Conservation (phyloP, 805 yeast genomes). For the Grigorovia humatica region DNA sequence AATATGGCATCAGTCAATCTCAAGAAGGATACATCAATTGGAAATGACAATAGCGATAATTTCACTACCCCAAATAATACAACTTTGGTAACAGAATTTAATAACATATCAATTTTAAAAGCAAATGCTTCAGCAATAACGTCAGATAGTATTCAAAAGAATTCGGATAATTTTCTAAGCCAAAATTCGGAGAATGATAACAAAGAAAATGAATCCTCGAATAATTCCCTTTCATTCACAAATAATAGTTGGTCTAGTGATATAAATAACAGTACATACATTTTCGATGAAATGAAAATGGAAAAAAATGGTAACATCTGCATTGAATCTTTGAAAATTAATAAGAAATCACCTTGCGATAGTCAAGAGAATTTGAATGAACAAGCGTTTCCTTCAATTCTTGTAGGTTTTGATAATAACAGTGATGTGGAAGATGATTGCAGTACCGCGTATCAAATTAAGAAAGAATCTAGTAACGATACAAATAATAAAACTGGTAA, state of each 20-base stretch:
- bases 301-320: neutral
- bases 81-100: neutral
- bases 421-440: neutral
- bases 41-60: neutral
- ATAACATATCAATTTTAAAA: neutral
- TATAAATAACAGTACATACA: too few species aligned
- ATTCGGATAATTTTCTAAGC: constrained; percentile 10
- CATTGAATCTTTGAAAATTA: neutral
- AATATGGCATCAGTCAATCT: too few species aligned
- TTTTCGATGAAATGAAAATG: too few species aligned
- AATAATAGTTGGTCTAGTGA: too few species aligned
- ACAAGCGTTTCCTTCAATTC: constrained; percentile 17
- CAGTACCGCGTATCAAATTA: neutral
- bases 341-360: neutral
- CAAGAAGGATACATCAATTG: too few species aligned
- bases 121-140: neutral
- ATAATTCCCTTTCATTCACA: neutral
- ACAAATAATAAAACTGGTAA: neutral
- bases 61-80: neutral
- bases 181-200: constrained; percentile 27
- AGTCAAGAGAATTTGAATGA: constrained; percentile 5
- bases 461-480: neutral
- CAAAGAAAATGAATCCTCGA: constrained; percentile 25
- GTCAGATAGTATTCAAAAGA: neutral
- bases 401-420: constrained; percentile 16